Base-by-base conservation (phyloP, 2,329 filamentous ascomycete species). In the Fusarium neocosmosporiellum region DNA sequence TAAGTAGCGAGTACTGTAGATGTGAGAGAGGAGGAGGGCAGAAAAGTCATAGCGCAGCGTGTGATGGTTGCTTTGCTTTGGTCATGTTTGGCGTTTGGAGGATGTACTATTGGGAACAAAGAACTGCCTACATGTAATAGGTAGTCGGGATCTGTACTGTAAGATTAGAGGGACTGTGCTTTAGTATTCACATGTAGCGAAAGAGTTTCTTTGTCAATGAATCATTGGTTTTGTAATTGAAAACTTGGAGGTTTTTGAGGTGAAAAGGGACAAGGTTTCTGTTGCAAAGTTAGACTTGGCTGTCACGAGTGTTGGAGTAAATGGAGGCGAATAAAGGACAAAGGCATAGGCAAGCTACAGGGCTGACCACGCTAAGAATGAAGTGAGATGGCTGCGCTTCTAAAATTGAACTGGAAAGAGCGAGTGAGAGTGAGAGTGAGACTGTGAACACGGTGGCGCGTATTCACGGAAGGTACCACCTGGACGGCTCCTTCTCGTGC, bases 371-470 rank as follows among this genome's bases (percentile, higher is more conserved):
- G 64, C 71, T 73, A 73, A 59, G 48, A 20, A 31, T 6, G 14
- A 16, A 14, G 27, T 57, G 41, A 57, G 61, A 68, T 68, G 71
- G 64, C 58, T 74, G 46, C 34, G 48, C 57, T 67, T 65, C 58
- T 67, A 66, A 68, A 66, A 71, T 66, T 74, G 71, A 60, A 46
- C 22, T 54, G 18, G 39, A 62, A 31, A 50, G 46, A n/a, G 14
- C 6, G 41, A 65, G 43, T 7, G 16, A 63, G 34, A 65, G 43
- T 7, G 16, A 63, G 34, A 54, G 58, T 69, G 73, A 77, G 55
- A 70, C 63, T 73, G 78, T 77, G 80, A 81, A 81, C 80, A 81
- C 80, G 59, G 79, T 81, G 80, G 79, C 79, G 79, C 75, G 70
- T 78, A 53, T 50, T 50, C 24, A 73, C 69, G 65, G 73, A 62